Evolutionary conservation across 2,329 filamentous ascomycete species (phyloP).

Genomic region (Bertia moriformis): DNA sequence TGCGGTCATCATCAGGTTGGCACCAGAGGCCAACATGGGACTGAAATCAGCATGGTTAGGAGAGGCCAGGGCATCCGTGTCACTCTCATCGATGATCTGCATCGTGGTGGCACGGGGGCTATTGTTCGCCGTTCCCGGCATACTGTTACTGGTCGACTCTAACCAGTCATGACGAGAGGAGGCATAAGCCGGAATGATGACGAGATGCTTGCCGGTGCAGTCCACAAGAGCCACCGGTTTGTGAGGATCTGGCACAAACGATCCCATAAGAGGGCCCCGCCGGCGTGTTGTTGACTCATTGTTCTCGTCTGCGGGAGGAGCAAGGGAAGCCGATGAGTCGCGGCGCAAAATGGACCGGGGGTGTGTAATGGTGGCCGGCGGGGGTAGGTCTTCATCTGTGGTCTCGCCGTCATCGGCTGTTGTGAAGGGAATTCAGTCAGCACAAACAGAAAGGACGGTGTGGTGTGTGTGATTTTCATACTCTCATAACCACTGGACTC

Average conservation of each 20-base stretch:
- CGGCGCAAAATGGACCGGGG: slow-evolving; percentile 31
- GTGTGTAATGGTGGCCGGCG: slow-evolving; percentile 26
- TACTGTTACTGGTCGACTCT: slow-evolving; percentile 22
- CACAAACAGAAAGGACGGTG: too few relatives aligned
- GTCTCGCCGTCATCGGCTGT: slow-evolving; percentile 39
- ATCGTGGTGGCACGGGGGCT: slow-evolving; percentile 21
- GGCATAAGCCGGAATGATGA: slow-evolving; percentile 28
- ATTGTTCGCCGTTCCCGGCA: slow-evolving; percentile 22
- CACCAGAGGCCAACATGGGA: slow-evolving; percentile 25
- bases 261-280: slow-evolving; percentile 27
- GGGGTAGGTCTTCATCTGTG: slow-evolving; percentile 35
- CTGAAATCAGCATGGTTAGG: slow-evolving; percentile 18
- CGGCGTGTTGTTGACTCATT: slow-evolving; percentile 10
- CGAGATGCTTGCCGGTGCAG: slow-evolving; percentile 27
- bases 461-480: slow-evolving; percentile 17
- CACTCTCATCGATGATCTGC: slow-evolving; percentile 24
- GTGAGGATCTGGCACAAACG: slow-evolving; percentile 27
- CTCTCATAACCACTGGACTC: slow-evolving; percentile 35
- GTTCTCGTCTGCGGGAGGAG: slow-evolving; percentile 7
- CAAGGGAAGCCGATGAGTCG: slow-evolving; percentile 26
- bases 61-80: slow-evolving; percentile 22
- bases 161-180: slow-evolving; percentile 27
- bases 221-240: slow-evolving; percentile 30
- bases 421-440: slow-evolving; percentile 28
- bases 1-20: slow-evolving; percentile 38